Base-by-base conservation (phyloP, 306 rosid species). In the Quercus ilex region DNA sequence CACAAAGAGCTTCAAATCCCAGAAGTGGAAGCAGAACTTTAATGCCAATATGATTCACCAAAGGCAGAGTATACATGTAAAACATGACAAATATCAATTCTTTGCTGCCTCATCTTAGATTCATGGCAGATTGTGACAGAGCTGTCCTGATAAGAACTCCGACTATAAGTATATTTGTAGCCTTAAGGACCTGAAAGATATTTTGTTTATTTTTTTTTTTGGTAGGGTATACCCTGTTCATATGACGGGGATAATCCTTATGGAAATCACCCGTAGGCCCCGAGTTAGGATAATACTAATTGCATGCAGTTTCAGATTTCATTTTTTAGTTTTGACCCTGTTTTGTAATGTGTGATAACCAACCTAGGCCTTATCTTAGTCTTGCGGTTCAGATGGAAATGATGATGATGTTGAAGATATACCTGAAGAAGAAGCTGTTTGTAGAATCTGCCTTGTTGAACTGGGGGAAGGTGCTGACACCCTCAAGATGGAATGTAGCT, bases 361-460 rank as follows among this genome's bases (percentile, higher is more conserved):
- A 85, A 81, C 80, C 30, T 64, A 62, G 82, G 75, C 69, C 80
- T 83, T 60, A 77, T 80, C 68, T 82, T 85, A 85, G 73, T 79
- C 55, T 78, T 77, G 74, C 78, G 87, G 83, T 90, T 88, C 93
- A 93, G 97, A 83, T 83, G 79, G 78, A 75, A 84, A 80, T 62
- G 87, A 83, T 83, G 91, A 87, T 76, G 85, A 80, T n/a, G 90
- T 91, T 56, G 92, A 90, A 83, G 83, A 89, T 86, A 90, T 90
- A 78, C 90, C 86, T 1, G 95, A 83, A 82, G 95, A 91, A 83
- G 93, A 88, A 85, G 96, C 95, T 49, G 95, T 91, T 76, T 93
- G 97, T 84, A 88, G 98, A 87, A 91, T 93, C 83, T 91, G 97
- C 85, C 82, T 88, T 73, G 79, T 88, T 56, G 98, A 93, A 76